These are phyloP conservation scores for Tanozyma kutaoensis DNA, from an alignment of 805 yeast genomes.

Conservation along the genomic window DNA sequence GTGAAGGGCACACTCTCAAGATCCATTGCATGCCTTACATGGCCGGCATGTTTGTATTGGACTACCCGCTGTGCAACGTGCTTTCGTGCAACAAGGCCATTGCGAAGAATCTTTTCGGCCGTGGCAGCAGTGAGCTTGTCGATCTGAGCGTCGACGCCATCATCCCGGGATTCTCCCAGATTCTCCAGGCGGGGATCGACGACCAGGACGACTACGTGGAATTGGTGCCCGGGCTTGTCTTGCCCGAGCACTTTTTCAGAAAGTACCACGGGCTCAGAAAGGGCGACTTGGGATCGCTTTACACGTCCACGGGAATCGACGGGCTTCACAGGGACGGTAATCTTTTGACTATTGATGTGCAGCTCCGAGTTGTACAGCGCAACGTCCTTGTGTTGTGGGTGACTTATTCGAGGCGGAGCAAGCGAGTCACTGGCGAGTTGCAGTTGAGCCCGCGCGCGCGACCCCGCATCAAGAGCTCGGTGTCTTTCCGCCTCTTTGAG, in stretches of 20 bases:
- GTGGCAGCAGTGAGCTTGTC: slow-evolving; percentile 30
- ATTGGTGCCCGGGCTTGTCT: slow-evolving; percentile 52
- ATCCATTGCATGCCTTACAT: slow-evolving; percentile 73
- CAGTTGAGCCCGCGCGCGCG: too few relatives aligned
- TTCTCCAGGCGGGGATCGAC: slow-evolving; percentile 27
- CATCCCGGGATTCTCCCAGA: slow-evolving; percentile 47
- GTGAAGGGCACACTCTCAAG: slow-evolving; percentile 50
- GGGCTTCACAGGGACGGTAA: slow-evolving; percentile 66
- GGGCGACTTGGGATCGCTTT: too few relatives aligned
- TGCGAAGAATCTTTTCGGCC: slow-evolving; percentile 68
- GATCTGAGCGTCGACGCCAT: slow-evolving; percentile 36
- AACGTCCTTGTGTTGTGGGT: slow-evolving; percentile 68
- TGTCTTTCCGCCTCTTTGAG: too few relatives aligned
- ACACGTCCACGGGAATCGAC: slow-evolving; percentile 52
- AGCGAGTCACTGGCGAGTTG: too few relatives aligned
- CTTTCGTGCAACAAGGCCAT: slow-evolving; percentile 72
- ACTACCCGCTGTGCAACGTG: slow-evolving; percentile 35
- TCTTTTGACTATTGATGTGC: slow-evolving; percentile 57
- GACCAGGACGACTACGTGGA: slow-evolving; percentile 10
- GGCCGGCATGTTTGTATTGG: slow-evolving; percentile 63
- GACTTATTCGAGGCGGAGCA: slow-evolving; percentile 52
- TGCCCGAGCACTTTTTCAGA: slow-evolving; percentile 87
- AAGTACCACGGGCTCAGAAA: too few relatives aligned
- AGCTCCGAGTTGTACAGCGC: slow-evolving; percentile 53
- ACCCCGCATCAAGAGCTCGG: too few relatives aligned